Base-by-base conservation (phyloP, 768 basidiomycete species). In the Candolleomyces efflorescens region DNA sequence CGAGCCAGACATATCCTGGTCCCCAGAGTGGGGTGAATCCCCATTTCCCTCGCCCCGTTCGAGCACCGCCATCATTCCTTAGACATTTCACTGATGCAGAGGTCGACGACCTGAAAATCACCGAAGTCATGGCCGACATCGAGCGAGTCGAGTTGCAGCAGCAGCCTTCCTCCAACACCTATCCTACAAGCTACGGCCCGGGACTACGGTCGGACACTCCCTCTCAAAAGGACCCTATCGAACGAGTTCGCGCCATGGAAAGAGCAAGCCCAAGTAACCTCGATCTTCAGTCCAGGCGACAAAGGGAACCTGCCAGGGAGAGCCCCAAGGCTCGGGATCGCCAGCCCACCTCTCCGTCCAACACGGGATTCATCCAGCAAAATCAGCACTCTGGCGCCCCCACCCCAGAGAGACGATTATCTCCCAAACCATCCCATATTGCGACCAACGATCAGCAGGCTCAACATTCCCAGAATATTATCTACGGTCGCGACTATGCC, bases 61-160 rank as follows among this genome's bases (percentile, higher is more conserved):
- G 85, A 48, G 75, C 76, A 5, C 72, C 81, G 0, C 76, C 79
- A 3, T 78, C 81, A 11, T 80, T 77, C 26, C 86, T 87, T 65
- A 77, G 87, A 18, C 70, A 82, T 56, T 84, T 79, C 64, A 79
- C 82, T 43, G 69, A 74, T 11, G 64, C 80, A 64, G 83, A 84
- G 38, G 83, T 83, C 43, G 77, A 77, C 41, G 87, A 83, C 78
- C 79, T 89, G 77, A 87, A 37, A 32, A 81, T 89, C 76, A 87
- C 83, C 37, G 84, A 89, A 61, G 75, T 89, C 26, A 73, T 89
- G 69, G 84, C 83, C 32, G 85, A 89, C 60, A 86, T 89, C 60
- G 88, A 90, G 65, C 80, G 82, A 44, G 84, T 83, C n/a, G 85
- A 88, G 65, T 69, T 78, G 10, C 80, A 82, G 65, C 74, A 73